These are phyloP conservation scores for Lentithecium fluviatile DNA, from an alignment of 495 filamentous ascomycete genomes.

Conservation along the genomic window DNA sequence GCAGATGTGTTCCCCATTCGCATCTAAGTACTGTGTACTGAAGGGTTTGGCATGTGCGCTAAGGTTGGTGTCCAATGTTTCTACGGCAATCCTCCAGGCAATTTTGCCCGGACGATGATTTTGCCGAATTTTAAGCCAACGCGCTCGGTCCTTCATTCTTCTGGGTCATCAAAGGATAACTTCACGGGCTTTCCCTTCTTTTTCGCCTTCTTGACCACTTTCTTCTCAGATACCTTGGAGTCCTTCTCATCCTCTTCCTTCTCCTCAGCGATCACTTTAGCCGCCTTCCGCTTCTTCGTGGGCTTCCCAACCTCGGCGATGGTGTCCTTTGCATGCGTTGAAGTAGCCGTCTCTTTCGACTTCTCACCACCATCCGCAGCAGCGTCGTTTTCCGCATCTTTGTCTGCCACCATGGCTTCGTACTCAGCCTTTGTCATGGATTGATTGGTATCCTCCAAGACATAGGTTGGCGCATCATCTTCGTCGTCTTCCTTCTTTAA, in stretches of 20 bases:
- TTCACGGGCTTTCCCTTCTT: conserved; percentile 47
- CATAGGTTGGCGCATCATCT: conserved; percentile 51
- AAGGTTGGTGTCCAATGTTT: too few species aligned
- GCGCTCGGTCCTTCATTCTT: conserved; percentile 11
- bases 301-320: conserved; percentile 24
- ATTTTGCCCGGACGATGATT: too few species aligned
- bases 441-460: conserved; percentile 49
- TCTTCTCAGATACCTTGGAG: conserved; percentile 1
- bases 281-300: conserved; percentile 42
- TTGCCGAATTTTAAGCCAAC: too few species aligned
- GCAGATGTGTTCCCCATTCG: too few species aligned
- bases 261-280: conserved; percentile 37
- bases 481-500: conserved; percentile 45
- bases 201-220: conserved; percentile 38
- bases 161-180: conserved; percentile 44
- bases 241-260: conserved; percentile 27
- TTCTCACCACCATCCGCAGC: not conserved
- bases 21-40: too few species aligned
- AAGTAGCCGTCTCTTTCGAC: not conserved
- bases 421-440: conserved; percentile 47
- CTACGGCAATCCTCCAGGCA: too few species aligned
- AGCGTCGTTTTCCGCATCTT: conserved; percentile 15
- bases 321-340: conserved; percentile 14
- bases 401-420: conserved; percentile 41
- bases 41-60: too few species aligned